Evolutionary conservation across 257 asterid genomes (phyloP).

Genomic region (Lycium barbarum): DNA sequence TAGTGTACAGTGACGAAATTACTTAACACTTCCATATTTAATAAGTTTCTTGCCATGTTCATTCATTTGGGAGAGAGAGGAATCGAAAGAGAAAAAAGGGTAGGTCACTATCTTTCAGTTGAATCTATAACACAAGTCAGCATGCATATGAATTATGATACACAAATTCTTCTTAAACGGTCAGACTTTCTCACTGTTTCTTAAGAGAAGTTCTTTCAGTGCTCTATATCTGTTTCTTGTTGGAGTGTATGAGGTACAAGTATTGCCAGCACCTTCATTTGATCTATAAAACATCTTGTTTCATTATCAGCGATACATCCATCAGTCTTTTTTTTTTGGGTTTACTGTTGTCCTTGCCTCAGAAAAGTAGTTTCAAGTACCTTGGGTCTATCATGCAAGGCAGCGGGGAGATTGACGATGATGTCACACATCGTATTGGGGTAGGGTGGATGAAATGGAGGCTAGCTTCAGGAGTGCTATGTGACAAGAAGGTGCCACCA

Average conservation of each 20-base stretch:
- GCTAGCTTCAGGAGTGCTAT: too few relatives aligned
- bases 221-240: not conserved
- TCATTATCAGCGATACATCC: not conserved
- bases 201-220: slow-evolving; percentile 9
- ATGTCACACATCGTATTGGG: too few relatives aligned
- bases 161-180: not conserved
- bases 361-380: too few relatives aligned
- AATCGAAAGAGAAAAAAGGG: not conserved
- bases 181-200: not conserved
- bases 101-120: not conserved
- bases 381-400: too few relatives aligned
- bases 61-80: not conserved
- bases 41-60: not conserved
- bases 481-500: too few relatives aligned
- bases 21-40: slow-evolving; percentile 3
- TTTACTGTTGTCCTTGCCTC: not conserved
- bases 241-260: slow-evolving; percentile 15
- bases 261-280: slow-evolving; percentile 11
- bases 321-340: not conserved
- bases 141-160: not conserved
- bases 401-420: too few relatives aligned
- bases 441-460: too few relatives aligned
- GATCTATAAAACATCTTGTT: slow-evolving; percentile 13
- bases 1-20: not conserved
- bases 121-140: not conserved